Conservation (phyloP, 495 filamentous ascomycete species). For the Amorphotheca resinae region DNA sequence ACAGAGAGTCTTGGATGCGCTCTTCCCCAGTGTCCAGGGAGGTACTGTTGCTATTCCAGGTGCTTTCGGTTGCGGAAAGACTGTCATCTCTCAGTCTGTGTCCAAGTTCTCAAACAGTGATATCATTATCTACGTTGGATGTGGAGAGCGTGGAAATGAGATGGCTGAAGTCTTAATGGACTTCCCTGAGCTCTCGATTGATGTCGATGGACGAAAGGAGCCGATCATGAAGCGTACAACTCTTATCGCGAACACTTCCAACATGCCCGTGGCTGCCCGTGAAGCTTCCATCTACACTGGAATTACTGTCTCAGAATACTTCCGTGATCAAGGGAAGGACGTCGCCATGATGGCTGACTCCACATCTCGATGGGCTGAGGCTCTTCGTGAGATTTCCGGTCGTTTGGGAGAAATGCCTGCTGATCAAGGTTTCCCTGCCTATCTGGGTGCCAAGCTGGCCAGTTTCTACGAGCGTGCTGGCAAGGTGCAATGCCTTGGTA, state of each 20-base stretch:
- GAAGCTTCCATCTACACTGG: constrained; percentile 99
- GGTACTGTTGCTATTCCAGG: constrained; percentile 97
- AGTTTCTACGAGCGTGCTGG: constrained; percentile 99
- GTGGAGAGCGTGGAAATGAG: constrained; percentile 96
- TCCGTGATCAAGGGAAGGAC: constrained; percentile 94
- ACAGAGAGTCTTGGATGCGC: constrained; percentile 88
- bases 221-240: constrained; percentile 99
- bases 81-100: constrained; percentile 93
- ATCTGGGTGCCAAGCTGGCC: constrained; percentile 90
- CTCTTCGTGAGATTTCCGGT: constrained; percentile 96
- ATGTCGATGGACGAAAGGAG: constrained; percentile 82
- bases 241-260: constrained; percentile 97
- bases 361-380: constrained; percentile 96
- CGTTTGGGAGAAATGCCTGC: constrained; percentile 99
- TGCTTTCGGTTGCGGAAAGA: constrained; percentile 98
- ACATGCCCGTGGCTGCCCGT: constrained; percentile 98
- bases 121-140: constrained; percentile 97
- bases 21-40: constrained; percentile 96
- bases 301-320: constrained; percentile 93
- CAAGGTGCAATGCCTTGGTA: constrained; percentile 71
- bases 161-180: constrained; percentile 99
- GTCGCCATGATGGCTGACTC: constrained; percentile 99
- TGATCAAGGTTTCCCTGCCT: constrained; percentile 98
- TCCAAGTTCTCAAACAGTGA: constrained; percentile 99
- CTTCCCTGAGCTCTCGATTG: constrained; percentile 92